Conservation (phyloP, 1,284 basidiomycete genomes). For the Heterobasidion annosum region DNA sequence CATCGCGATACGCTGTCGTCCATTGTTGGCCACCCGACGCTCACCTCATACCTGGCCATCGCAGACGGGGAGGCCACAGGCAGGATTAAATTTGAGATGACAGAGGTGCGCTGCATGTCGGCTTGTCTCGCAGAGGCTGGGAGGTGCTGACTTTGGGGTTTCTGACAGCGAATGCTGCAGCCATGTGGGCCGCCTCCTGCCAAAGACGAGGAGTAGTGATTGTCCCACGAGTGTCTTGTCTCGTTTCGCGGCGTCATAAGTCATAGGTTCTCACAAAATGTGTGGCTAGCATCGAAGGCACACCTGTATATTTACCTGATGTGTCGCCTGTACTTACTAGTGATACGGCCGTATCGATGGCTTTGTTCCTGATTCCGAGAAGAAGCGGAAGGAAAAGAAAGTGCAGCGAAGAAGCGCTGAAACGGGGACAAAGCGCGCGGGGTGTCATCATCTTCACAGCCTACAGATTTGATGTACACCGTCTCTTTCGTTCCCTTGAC, state of each 20-base stretch:
- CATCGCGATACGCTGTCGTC: conserved; percentile 91
- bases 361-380: no score
- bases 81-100: conserved; percentile 90
- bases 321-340: no score
- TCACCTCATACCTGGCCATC: conserved; percentile 83
- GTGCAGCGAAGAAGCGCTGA: no score
- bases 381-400: no score
- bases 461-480: no score
- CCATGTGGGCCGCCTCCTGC: conserved; percentile 95
- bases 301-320: no score
- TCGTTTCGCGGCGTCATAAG: neutral
- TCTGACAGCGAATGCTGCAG: conserved; percentile 84
- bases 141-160: conserved; percentile 3
- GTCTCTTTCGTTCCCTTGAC: neutral
- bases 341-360: no score
- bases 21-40: conserved; percentile 84
- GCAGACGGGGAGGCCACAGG: conserved; percentile 91
- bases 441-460: neutral
- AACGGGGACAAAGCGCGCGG: neutral
- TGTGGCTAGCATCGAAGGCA: no score
- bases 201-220: conserved; percentile 71
- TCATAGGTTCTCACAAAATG: no score
- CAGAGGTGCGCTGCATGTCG: conserved; percentile 58
- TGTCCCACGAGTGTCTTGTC: neutral
- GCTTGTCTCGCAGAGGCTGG: conserved; percentile 2